A percentile compares a stretch with the other conserved stretches of the same genome.
Conservation (phyloP, 495 filamentous ascomycete genomes). For the Penicillium manginii region DNA sequence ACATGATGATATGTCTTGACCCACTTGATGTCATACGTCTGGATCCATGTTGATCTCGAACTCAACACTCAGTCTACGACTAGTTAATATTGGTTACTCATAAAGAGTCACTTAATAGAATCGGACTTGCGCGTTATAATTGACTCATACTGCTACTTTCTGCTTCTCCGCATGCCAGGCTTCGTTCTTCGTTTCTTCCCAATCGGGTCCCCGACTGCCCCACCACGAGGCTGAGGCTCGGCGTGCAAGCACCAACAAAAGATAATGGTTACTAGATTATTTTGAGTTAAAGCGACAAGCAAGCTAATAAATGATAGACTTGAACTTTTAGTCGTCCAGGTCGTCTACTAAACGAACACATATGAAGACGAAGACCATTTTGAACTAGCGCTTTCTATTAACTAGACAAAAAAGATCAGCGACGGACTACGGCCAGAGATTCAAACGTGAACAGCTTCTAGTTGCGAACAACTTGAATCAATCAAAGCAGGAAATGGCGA, state of each 20-base stretch:
- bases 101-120: background rate
- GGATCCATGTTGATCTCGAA: background rate
- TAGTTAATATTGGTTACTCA: background rate
- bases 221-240: constrained; percentile 19
- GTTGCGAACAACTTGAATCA: too few species aligned
- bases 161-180: background rate
- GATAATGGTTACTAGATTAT: too few species aligned
- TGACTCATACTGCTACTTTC: background rate
- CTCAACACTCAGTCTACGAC: background rate
- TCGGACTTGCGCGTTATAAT: background rate
- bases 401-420: too few species aligned
- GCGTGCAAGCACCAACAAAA: background rate
- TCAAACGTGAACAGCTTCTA: too few species aligned
- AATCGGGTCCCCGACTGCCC: constrained; percentile 20
- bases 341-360: too few species aligned
- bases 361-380: too few species aligned
- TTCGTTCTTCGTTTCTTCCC: background rate
- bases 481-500: too few species aligned
- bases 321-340: too few species aligned
- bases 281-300: too few species aligned
- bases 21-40: constrained; percentile 29
- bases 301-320: too few species aligned
- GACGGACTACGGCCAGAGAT: too few species aligned
- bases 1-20: constrained; percentile 16
- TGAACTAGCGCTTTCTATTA: too few species aligned